Conservation (phyloP, 768 basidiomycete genomes). For the Leucosporidium yakuticum region DNA sequence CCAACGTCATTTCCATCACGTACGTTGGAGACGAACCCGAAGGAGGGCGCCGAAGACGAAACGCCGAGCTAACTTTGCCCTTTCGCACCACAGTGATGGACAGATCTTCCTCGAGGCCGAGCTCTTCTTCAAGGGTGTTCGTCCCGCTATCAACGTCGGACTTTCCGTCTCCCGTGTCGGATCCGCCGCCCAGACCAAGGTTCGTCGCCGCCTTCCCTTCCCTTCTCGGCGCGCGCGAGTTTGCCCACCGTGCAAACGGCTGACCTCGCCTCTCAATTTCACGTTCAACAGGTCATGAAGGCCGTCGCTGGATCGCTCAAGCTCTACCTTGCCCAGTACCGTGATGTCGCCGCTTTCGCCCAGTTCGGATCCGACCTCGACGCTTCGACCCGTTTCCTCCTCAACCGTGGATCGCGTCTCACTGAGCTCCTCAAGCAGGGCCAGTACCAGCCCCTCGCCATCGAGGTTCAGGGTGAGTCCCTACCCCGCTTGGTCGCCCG, state of each 20-base stretch:
- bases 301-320: constrained; percentile 99
- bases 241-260: constrained; percentile 1
- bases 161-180: constrained; percentile 99
- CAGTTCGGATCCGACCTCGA: constrained; percentile 99
- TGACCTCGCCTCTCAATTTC: background rate
- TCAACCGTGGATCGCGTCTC: constrained; percentile 92
- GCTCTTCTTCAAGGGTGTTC: constrained; percentile 99
- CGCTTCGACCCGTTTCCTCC: constrained; percentile 96
- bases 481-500: background rate
- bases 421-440: constrained; percentile 91
- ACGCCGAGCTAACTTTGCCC: background rate
- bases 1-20: constrained; percentile 96
- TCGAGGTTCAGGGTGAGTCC: constrained; percentile 75
- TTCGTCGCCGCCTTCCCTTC: constrained; percentile 23
- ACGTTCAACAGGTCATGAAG: constrained; percentile 90
- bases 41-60: background rate
- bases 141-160: constrained; percentile 99
- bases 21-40: background rate
- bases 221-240: no score
- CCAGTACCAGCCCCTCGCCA: constrained; percentile 90
- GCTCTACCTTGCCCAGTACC: constrained; percentile 99
- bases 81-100: constrained; percentile 55
- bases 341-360: constrained; percentile 98
- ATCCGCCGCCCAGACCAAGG: constrained; percentile 98
- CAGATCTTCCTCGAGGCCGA: constrained; percentile 97